phyloP scores from a whole-genome alignment of 1,284 basidiomycete species.

The Meira miltonrushii region DNA sequence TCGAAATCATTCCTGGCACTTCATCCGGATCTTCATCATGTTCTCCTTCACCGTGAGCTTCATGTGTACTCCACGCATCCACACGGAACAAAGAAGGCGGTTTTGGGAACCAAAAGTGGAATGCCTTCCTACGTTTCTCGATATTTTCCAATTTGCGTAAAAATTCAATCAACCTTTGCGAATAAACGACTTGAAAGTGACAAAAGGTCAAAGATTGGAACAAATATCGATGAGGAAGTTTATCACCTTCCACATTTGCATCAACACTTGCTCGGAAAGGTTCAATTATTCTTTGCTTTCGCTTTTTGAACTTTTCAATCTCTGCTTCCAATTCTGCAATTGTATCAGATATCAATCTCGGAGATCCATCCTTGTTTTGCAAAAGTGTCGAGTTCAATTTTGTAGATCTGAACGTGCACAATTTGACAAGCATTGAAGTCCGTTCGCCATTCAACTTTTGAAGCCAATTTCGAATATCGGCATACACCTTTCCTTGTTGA shows the following conservation, averaged over 20 bases:
- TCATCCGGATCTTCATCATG: constrained; percentile 23
- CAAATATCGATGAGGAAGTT: constrained; percentile 53
- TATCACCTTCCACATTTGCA: constrained; percentile 18
- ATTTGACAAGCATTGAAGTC: no score
- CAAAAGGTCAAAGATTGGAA: constrained; percentile 70
- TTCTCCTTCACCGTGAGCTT: constrained; percentile 8
- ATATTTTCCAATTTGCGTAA: constrained; percentile 62
- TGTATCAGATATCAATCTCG: not conserved
- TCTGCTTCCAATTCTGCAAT: not conserved
- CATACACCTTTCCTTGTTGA: constrained; percentile 23
- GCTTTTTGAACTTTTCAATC: not conserved
- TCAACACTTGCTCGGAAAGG: constrained; percentile 54
- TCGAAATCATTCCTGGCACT: not conserved
- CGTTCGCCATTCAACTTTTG: constrained; percentile 29
- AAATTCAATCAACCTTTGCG: constrained; percentile 51
- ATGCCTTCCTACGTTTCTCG: constrained; percentile 59
- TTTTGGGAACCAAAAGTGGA: constrained; percentile 67
- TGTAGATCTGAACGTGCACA: not conserved
- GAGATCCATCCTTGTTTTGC: not conserved
- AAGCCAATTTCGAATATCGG: constrained; percentile 27
- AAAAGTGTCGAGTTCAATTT: not conserved
- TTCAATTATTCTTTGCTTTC: constrained; percentile 60
- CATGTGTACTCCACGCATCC: constrained; percentile 54
- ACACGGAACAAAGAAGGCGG: constrained; percentile 53
- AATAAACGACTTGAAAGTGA: constrained; percentile 53